Percentiles rank a stretch among this genome's conserved stretches.
phyloP scores from a whole-genome alignment of 768 basidiomycete genomes.

The Hydnomerulius pinastri region DNA sequence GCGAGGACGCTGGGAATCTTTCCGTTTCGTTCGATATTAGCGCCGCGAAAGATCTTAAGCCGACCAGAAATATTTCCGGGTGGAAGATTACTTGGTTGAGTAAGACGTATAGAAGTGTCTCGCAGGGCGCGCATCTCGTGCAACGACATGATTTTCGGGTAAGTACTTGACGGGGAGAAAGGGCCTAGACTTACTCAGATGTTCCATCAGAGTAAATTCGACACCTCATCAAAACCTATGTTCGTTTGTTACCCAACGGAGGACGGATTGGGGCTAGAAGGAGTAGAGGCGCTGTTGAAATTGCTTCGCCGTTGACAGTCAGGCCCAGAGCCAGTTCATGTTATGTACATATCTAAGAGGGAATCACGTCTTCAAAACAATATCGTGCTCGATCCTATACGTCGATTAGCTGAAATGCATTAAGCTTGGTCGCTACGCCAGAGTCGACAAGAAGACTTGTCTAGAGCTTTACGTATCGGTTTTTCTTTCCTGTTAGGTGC shows the following conservation, averaged over 20 bases:
- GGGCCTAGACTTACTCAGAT: background rate
- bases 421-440: conserved; percentile 30
- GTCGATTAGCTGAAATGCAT: no score
- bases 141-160: conserved; percentile 49
- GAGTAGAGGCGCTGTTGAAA: conserved; percentile 45
- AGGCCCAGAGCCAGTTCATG: background rate
- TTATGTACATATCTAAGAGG: background rate
- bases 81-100: conserved; percentile 48
- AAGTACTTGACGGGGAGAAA: conserved; percentile 5
- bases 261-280: conserved; percentile 49
- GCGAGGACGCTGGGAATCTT: conserved; percentile 15
- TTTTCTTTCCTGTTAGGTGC: conserved; percentile 42
- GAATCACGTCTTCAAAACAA: no score
- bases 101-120: conserved; percentile 44
- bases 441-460: conserved; percentile 41
- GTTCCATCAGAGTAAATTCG: conserved; percentile 44
- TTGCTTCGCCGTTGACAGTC: conserved; percentile 26
- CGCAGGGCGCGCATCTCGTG: conserved; percentile 39
- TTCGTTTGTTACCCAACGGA: conserved; percentile 51
- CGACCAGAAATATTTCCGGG: conserved; percentile 46
- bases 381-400: no score
- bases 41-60: conserved; percentile 41
- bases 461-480: conserved; percentile 41
- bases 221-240: conserved; percentile 43
- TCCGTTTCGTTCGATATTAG: conserved; percentile 51